Evolutionary conservation across 805 yeast species (phyloP), one percentile per base, ranked within the genome.

Genomic region (Cyberlindnera lachancei): DNA sequence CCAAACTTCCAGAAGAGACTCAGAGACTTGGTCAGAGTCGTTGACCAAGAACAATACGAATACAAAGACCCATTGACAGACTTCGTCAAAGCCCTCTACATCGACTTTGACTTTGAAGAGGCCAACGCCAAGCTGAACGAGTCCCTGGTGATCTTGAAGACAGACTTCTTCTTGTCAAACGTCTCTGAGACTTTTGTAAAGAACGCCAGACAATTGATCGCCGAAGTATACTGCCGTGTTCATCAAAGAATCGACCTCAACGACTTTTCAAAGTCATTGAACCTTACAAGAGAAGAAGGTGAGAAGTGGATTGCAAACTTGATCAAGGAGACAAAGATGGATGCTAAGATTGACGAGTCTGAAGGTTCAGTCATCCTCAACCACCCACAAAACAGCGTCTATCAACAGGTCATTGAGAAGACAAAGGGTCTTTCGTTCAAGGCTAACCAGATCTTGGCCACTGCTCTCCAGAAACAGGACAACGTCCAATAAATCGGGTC

Each of bases 361-460:
- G 70, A 66, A 41, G 73, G 70, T 25, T 54, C 75, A 15, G 65
- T 72, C 18, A 60, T 77, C 37, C 68, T 69, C 54, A 68, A 68
- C 51, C 75, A 73, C 42, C 71, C 74, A 35, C 56, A 64, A 15
- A 66, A 66, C 31, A 63, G 75, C 45, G 73, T 74, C 25, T 68
- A 79, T 59, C 86, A 82, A 44, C 80, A 77, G 42, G 70, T 82
- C 24, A 70, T 72, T 41, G 83, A 77, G 46, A 73, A 70, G 54
- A 74, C 82, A n/a, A 77, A 76, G 63, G 75, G 75, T 5, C 58
- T 76, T 46, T 67, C 73, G 22, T 75, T 70, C 60, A 68, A 73
- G 48, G 69, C 79, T 14, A 68, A 65, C 51, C 80, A 75, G 55
- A 61, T 73, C 27, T 62, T 74, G 41, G 64, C 66, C 35, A 64